Percentiles rank a stretch among this genome's conserved stretches.
Conservation (phyloP, 345 rosid genomes). For the Citrus hindsii region DNA sequence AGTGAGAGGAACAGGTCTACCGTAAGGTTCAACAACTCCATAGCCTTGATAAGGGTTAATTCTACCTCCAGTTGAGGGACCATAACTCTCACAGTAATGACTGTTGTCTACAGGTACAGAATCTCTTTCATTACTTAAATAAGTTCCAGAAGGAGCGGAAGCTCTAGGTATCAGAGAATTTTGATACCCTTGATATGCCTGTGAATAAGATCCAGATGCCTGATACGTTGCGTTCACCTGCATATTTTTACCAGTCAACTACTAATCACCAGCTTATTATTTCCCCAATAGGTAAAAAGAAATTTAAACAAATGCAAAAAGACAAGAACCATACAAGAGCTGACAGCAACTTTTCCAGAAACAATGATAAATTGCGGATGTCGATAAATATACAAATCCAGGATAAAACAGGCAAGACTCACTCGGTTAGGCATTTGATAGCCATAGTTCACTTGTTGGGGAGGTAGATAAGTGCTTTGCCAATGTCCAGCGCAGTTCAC, state of each 20-base stretch:
- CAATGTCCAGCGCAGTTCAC: neutral
- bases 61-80: constrained; percentile 10
- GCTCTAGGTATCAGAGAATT: constrained; percentile 1
- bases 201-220: neutral
- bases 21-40: neutral
- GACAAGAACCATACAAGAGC: neutral
- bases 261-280: neutral
- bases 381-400: neutral
- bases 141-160: constrained; percentile 5
- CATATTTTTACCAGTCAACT: neutral
- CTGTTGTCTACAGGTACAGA: neutral
- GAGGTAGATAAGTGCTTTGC: constrained; percentile 12
- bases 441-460: neutral
- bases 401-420: neutral
- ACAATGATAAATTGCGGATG: neutral
- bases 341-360: neutral
- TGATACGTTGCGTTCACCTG: constrained; percentile 10
- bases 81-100: neutral
- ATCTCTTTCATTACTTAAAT: neutral
- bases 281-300: neutral
- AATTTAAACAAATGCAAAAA: neutral
- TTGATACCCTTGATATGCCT: constrained; percentile 14
- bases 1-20: neutral
- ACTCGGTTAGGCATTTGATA: constrained; percentile 15
- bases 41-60: constrained; percentile 6